A percentile compares a stretch with the other conserved stretches of the same genome.
These are phyloP conservation scores for Musa schizocarpa DNA, from an alignment of 176 grass and related monocot species.

Conservation along the genomic window DNA sequence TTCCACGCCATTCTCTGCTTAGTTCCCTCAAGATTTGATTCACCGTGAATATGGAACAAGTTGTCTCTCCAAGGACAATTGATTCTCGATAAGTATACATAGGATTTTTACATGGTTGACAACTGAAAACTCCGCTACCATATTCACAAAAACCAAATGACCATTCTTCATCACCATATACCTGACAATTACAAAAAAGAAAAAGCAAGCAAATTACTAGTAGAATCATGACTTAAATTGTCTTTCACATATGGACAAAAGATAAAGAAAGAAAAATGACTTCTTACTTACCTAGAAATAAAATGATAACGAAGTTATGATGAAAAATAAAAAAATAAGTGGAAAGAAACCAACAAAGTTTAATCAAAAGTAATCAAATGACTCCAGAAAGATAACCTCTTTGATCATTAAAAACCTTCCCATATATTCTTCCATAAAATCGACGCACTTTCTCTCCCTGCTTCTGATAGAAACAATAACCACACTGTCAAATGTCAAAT, in stretches of 20 bases:
- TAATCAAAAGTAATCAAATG: no score
- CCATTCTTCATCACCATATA: constrained; percentile 56
- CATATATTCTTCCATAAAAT: no score
- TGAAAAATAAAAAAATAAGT: not conserved
- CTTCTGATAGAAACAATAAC: no score
- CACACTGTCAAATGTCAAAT: no score
- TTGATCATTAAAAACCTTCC: no score
- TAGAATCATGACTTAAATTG: not conserved
- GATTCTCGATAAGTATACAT: constrained; percentile 52
- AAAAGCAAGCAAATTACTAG: not conserved
- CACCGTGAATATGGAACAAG: constrained; percentile 33
- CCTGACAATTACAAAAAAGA: constrained; percentile 17
- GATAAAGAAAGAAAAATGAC: no score
- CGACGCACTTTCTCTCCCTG: no score
- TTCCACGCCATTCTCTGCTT: constrained; percentile 40
- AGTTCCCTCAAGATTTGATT: constrained; percentile 43
- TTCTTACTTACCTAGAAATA: not conserved
- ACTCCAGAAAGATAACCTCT: no score
- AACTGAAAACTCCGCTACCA: constrained; percentile 51
- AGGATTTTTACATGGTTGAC: constrained; percentile 38
- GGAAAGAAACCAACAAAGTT: no score
- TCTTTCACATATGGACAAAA: not conserved
- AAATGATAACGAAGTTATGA: not conserved
- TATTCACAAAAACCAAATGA: constrained; percentile 47
- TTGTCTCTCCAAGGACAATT: constrained; percentile 43